These are phyloP conservation scores for Chara braunii DNA, from an alignment of 139 green algal genomes.

Conservation along the genomic window DNA sequence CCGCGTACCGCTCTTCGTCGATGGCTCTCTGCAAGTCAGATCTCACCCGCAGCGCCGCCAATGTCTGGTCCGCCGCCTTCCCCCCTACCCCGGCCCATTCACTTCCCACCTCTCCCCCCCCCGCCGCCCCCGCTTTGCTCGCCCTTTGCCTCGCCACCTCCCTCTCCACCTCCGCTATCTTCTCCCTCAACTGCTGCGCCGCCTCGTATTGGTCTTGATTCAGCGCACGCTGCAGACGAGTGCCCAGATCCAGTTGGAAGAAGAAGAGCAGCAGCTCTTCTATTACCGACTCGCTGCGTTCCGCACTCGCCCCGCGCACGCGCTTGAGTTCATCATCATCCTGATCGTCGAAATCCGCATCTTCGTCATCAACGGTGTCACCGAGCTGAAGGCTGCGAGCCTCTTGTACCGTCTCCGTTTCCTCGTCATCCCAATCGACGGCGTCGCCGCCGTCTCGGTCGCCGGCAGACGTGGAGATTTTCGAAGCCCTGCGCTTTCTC, in stretches of 20 bases:
- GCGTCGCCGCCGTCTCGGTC: no score
- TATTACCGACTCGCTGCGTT: slow-evolving; percentile 39
- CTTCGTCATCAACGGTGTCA: no score
- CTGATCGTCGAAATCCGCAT: no score
- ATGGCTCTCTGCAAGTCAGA: slow-evolving; percentile 45
- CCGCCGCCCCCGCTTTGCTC: slow-evolving; percentile 16
- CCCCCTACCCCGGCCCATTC: slow-evolving; percentile 2
- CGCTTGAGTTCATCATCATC: no score
- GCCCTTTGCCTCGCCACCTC: slow-evolving; percentile 18
- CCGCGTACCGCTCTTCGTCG: slow-evolving; percentile 43
- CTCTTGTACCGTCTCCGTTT: no score
- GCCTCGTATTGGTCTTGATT: slow-evolving; percentile 38
- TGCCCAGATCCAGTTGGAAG: slow-evolving; percentile 45
- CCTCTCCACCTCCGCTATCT: slow-evolving; percentile 39
- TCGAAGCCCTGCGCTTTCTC: no score
- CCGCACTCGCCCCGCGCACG: background rate
- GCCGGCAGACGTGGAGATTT: no score
- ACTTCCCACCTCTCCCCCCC: background rate
- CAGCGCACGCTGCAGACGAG: slow-evolving; percentile 26
- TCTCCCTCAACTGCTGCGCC: slow-evolving; percentile 33
- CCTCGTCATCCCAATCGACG: no score
- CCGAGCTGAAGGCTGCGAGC: no score
- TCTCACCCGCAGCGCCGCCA: slow-evolving; percentile 9
- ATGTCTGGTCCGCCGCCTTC: background rate
- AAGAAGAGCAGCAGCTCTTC: slow-evolving; percentile 51